Conservation (phyloP, 2,329 filamentous ascomycete genomes). For the Ophiognomonia clavigignenti-juglandacearum region DNA sequence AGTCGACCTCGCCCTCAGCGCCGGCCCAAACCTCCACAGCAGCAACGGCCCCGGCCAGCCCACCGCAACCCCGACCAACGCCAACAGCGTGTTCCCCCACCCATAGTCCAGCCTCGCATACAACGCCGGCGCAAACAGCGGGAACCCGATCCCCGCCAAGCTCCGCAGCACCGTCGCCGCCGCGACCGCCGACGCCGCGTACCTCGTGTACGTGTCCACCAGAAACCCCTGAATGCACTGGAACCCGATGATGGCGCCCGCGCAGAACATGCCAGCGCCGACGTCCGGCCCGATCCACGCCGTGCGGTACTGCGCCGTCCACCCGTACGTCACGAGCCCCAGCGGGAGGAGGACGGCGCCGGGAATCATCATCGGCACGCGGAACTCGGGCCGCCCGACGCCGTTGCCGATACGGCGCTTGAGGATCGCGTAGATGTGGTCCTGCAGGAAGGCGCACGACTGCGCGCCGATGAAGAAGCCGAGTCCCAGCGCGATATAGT, state of each 20-base stretch:
- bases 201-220: constrained; percentile 41
- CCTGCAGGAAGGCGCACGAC: constrained; percentile 38
- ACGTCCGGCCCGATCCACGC: constrained; percentile 43
- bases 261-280: constrained; percentile 33
- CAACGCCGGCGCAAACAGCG: constrained; percentile 44
- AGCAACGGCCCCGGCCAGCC: constrained; percentile 37
- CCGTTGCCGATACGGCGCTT: constrained; percentile 31
- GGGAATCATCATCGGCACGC: constrained; percentile 49
- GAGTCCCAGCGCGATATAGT: constrained; percentile 32
- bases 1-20: constrained; percentile 28
- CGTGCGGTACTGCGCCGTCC: constrained; percentile 35
- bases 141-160: constrained; percentile 45
- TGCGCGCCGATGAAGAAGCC: constrained; percentile 34
- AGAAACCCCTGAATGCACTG: constrained; percentile 42
- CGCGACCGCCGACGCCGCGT: constrained; percentile 40
- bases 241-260: constrained; percentile 36
- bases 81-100: constrained; percentile 38
- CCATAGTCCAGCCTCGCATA: constrained; percentile 38
- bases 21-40: constrained; percentile 40
- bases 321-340: constrained; percentile 42
- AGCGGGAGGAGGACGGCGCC: constrained; percentile 39
- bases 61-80: constrained; percentile 34
- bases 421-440: constrained; percentile 39
- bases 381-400: constrained; percentile 35
- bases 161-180: constrained; percentile 40